Evolutionary conservation across 2,329 filamentous ascomycete species (phyloP).

Genomic region (Helotiales sp.): DNA sequence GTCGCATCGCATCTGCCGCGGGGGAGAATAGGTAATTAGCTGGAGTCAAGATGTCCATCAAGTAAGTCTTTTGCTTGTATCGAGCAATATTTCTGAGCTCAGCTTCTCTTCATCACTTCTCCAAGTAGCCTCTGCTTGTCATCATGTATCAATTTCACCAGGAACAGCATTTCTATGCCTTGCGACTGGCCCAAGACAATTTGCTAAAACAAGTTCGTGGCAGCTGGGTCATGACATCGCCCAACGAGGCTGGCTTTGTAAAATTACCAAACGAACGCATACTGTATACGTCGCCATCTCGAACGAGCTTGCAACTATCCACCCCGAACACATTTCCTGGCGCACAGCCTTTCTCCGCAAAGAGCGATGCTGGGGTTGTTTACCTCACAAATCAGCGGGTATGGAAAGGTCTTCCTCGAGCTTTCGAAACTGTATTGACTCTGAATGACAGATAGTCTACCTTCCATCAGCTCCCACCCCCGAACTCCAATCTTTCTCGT

Average conservation of each 20-base stretch:
- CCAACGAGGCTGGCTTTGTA: slow-evolving; percentile 72
- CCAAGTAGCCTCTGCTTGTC: slow-evolving; percentile 3
- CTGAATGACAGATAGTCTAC: slow-evolving; percentile 73
- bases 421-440: slow-evolving; percentile 25
- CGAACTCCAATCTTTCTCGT: slow-evolving; percentile 81
- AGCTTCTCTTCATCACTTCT: not conserved
- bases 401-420: slow-evolving; percentile 46
- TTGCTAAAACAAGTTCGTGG: slow-evolving; percentile 38
- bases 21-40: slow-evolving; percentile 18
- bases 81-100: slow-evolving; percentile 25
- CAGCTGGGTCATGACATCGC: slow-evolving; percentile 93
- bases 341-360: slow-evolving; percentile 67
- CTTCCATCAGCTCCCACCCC: slow-evolving; percentile 73
- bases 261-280: slow-evolving; percentile 84
- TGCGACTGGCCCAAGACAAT: slow-evolving; percentile 37
- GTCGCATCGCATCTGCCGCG: slow-evolving; percentile 28
- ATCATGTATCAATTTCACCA: slow-evolving; percentile 42
- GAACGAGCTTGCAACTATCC: slow-evolving; percentile 77
- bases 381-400: slow-evolving; percentile 88
- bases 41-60: slow-evolving; percentile 57
- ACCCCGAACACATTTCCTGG: slow-evolving; percentile 64
- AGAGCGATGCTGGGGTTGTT: slow-evolving; percentile 75
- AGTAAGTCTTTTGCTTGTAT: slow-evolving; percentile 47
- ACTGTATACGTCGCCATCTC: slow-evolving; percentile 78
- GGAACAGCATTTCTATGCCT: slow-evolving; percentile 40